These are phyloP conservation scores for Nothophytophthora sp. DNA, from an alignment of 352 stramenopile genomes.

Conservation along the genomic window DNA sequence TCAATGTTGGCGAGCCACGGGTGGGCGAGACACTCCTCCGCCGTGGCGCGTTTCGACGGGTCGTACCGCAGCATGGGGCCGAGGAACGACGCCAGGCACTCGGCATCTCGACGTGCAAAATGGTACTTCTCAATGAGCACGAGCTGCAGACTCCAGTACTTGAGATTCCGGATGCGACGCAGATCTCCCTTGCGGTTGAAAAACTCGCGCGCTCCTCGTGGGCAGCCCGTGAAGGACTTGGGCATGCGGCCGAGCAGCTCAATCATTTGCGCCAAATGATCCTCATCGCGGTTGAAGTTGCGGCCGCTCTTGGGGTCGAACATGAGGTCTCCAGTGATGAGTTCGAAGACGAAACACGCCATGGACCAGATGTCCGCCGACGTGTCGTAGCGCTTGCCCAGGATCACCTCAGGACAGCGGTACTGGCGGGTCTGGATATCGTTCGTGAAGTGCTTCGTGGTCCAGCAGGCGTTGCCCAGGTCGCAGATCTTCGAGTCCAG, in stretches of 20 bases:
- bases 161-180: constrained; percentile 98
- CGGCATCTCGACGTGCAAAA: constrained; percentile 86
- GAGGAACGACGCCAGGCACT: constrained; percentile 94
- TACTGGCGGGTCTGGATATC: constrained; percentile 99
- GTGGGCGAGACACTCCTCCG: constrained; percentile 93
- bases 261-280: constrained; percentile 99
- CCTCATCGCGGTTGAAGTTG: constrained; percentile 90
- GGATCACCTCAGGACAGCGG: constrained; percentile 97
- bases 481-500: constrained; percentile 94
- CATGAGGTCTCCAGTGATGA: constrained; percentile 99
- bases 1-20: constrained; percentile 87
- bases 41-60: constrained; percentile 88
- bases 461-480: constrained; percentile 99
- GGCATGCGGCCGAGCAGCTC: constrained; percentile 98
- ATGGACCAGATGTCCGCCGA: constrained; percentile 99
- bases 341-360: constrained; percentile 99
- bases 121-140: constrained; percentile 98
- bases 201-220: constrained; percentile 93
- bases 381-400: constrained; percentile 97
- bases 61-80: constrained; percentile 93
- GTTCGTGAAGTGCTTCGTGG: constrained; percentile 98
- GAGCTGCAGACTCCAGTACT: constrained; percentile 97
- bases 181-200: constrained; percentile 98
- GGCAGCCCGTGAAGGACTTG: constrained; percentile 83
- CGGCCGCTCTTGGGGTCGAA: constrained; percentile 97